Evolutionary conservation across 805 yeast species (phyloP), one percentile per base, ranked within the genome.

Genomic region (Saccharomyces jurei): DNA sequence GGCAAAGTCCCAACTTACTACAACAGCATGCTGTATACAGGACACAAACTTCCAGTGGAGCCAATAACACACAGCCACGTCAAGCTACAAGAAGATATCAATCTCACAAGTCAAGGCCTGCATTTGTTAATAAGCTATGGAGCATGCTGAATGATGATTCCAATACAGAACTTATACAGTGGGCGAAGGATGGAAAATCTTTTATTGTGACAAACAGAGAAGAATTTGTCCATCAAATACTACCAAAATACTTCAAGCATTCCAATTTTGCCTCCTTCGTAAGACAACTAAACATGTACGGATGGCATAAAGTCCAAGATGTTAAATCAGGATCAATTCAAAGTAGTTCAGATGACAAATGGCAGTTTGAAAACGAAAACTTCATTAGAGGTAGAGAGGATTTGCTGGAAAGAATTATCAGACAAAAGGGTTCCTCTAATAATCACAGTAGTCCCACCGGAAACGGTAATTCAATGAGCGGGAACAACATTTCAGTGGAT

Each of bases 291-390:
- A 92, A 92, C 72, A 92, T 94, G 99, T 94, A 94, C 68, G 99
- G 99, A 10, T 94, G 97, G 97, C 98, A 91, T 74, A 94, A 94
- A 71, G 94, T 94, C 3, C 99, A 94, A 71, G 98, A 94, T 71
- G 82, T 91, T 25, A 87, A 74, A 54, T 79, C 86, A 27, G 97
- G 95, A 2, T 79, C 91, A 4, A 71, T 83, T 56, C 77, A 79
- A 54, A 73, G 71, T 44, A 77, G 74, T 54, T 72, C 73, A 46
- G 97, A 91, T 54, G 98, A 94, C 64, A 79, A 83, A 53, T 86
- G 91, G 87, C 95, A 90, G 70, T 94, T 94, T 73, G 84, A 82
- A 58, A 89, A 90, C 59, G 90, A 94, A 1, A 78, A 83, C 65
- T 94, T 94, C 68, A 74, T 82, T 41, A 77, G 79, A 56, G 96